phyloP scores from a whole-genome alignment of 768 basidiomycete species.

The Kwoniella dejecticola region DNA sequence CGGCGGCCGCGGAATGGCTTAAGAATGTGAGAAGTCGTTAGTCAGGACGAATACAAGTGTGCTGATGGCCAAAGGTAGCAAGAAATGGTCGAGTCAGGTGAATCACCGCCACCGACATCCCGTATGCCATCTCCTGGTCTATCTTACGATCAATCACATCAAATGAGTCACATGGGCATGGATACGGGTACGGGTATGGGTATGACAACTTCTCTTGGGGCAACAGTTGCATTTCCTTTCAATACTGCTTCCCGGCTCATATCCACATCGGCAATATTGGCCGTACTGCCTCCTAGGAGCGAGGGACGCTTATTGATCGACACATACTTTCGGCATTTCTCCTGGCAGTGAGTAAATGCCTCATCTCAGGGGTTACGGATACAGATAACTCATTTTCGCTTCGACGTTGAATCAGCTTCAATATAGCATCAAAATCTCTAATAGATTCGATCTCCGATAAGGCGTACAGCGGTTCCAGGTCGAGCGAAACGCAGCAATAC shows the following conservation, averaged over 20 bases:
- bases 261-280: neutral
- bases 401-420: neutral
- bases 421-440: neutral
- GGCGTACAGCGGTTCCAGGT: neutral
- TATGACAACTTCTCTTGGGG: neutral
- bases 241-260: neutral
- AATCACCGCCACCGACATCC: neutral
- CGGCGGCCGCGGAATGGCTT: conserved; percentile 23
- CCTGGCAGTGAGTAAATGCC: conserved; percentile 8
- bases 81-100: neutral
- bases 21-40: conserved; percentile 15
- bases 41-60: neutral
- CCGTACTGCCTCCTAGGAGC: neutral
- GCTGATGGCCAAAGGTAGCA: neutral
- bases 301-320: neutral
- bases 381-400: no score
- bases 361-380: no score
- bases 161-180: no score
- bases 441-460: neutral
- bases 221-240: conserved; percentile 13
- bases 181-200: conserved; percentile 4
- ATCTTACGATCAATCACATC: no score
- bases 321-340: neutral
- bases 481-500: neutral
- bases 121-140: neutral